Conservation (phyloP, 768 basidiomycete genomes). For the Termitomyces sp. region DNA sequence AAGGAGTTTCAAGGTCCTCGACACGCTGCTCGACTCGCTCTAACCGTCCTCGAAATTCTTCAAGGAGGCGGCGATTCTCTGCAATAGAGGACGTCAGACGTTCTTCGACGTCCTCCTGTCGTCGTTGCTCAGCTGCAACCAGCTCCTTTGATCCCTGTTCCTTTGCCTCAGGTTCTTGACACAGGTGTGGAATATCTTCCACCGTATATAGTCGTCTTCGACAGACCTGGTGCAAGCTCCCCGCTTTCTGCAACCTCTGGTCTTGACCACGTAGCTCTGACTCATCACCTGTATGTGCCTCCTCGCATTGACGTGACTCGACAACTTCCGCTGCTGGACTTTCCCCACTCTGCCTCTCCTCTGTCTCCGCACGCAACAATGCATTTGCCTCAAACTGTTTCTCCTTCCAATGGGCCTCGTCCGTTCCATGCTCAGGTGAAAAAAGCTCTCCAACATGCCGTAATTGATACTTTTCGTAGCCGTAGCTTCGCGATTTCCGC, state of each 20-base stretch:
- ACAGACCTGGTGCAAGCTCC: not conserved
- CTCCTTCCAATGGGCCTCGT: not conserved
- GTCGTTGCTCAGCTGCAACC: not conserved
- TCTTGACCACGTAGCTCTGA: conserved; percentile 1
- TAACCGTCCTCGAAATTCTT: conserved; percentile 3
- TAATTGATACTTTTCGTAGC: not conserved
- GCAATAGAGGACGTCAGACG: conserved; percentile 1
- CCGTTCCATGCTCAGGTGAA: not conserved
- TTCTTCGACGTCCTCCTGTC: conserved; percentile 1
- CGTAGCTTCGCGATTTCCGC: not conserved
- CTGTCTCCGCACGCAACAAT: conserved; percentile 4
- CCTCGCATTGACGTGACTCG: not conserved
- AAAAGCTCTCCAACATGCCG: conserved; percentile 8
- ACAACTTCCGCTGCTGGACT: conserved; percentile 2
- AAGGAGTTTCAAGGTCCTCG: not conserved
- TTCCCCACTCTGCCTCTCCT: conserved; percentile 2
- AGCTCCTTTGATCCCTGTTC: not conserved
- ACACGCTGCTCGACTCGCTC: conserved; percentile 8
- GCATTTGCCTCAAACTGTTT: conserved; percentile 16
- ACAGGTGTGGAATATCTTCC: not conserved
- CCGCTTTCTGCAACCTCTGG: not conserved
- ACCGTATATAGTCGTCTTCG: not conserved
- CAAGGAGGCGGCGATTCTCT: conserved; percentile 3
- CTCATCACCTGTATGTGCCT: not conserved
- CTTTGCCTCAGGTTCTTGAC: not conserved